phyloP scores from a whole-genome alignment of 306 rosid genomes.

The Adenanthera pavonina region DNA sequence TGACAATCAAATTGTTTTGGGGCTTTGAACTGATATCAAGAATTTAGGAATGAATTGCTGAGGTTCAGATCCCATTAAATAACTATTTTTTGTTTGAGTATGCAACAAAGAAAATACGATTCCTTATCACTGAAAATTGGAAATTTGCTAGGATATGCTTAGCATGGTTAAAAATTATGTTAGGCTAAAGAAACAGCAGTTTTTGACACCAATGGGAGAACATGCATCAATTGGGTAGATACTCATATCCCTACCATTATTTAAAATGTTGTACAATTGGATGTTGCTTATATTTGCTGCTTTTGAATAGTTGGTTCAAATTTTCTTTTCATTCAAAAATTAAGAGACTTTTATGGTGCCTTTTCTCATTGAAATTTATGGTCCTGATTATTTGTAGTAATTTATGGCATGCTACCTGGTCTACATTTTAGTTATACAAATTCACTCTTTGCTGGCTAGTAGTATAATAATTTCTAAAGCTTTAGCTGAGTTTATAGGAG shows the following conservation, averaged over 20 bases:
- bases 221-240: not conserved
- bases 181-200: not conserved
- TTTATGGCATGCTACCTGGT: not conserved
- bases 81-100: not conserved
- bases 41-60: slow-evolving; percentile 4
- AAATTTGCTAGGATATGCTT: not conserved
- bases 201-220: too few relatives aligned
- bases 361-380: not conserved
- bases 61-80: slow-evolving; percentile 8
- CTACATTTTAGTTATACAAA: not conserved
- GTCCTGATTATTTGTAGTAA: not conserved
- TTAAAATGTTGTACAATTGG: not conserved
- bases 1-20: not conserved
- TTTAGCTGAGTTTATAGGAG: not conserved
- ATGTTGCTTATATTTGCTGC: not conserved
- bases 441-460: not conserved
- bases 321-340: not conserved
- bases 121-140: too few relatives aligned
- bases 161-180: not conserved
- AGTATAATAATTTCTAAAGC: not conserved
- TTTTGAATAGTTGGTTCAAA: not conserved
- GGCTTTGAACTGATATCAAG: slow-evolving; percentile 3
- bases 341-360: not conserved
- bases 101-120: not conserved
- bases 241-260: not conserved